phyloP scores from a whole-genome alignment of 2,329 filamentous ascomycete species.

The Aschersonia sp. region DNA sequence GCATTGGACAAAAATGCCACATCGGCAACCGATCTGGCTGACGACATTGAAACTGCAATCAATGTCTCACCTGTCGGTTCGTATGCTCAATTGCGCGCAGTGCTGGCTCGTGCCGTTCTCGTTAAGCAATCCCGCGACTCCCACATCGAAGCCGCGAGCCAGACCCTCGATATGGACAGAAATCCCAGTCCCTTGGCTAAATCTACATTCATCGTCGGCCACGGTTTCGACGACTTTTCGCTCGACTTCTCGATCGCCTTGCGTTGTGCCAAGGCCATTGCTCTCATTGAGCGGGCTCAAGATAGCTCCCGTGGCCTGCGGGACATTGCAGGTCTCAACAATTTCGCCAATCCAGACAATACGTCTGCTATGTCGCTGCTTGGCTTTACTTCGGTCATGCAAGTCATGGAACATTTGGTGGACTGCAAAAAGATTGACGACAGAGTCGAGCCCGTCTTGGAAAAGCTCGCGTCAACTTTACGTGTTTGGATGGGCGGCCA shows the following conservation, averaged over 20 bases:
- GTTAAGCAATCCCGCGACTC: constrained; percentile 36
- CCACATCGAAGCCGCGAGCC: constrained; percentile 40
- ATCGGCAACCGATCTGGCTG: constrained; percentile 8
- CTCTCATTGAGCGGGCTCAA: constrained; percentile 35
- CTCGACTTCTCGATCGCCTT: constrained; percentile 42
- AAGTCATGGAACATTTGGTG: constrained; percentile 39
- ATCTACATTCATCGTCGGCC: constrained; percentile 30
- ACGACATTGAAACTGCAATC: constrained; percentile 52
- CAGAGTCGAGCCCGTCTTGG: constrained; percentile 32
- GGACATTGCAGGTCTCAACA: constrained; percentile 32
- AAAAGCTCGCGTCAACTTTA: constrained; percentile 40
- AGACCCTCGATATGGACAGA: constrained; percentile 26
- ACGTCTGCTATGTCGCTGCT: constrained; percentile 36
- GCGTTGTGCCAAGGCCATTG: constrained; percentile 44
- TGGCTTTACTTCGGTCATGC: constrained; percentile 43
- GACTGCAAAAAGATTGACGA: constrained; percentile 31
- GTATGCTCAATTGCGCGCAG: constrained; percentile 46
- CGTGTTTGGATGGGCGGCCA: constrained; percentile 45
- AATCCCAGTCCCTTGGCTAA: constrained; percentile 10
- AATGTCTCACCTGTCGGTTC: constrained; percentile 66
- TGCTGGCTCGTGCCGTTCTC: constrained; percentile 44
- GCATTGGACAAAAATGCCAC: constrained; percentile 40
- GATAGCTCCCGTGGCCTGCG: constrained; percentile 17
- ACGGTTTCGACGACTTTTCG: constrained; percentile 22
- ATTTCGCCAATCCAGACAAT: constrained; percentile 28